Evolutionary conservation across 2,329 filamentous ascomycete species (phyloP).

Genomic region (Exophiala mesophila): DNA sequence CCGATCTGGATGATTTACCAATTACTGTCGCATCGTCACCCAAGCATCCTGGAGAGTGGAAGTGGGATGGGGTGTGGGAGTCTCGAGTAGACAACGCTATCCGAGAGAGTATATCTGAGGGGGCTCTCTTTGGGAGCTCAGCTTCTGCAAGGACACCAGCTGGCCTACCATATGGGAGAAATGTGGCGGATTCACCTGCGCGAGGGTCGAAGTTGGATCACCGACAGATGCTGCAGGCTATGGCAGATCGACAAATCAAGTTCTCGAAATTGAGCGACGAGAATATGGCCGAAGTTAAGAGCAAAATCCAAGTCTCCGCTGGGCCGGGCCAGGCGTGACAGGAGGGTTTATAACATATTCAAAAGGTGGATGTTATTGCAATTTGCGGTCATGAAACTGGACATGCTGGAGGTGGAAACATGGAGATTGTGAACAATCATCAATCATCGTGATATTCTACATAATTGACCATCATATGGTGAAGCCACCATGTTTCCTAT

Average conservation of each 20-base stretch:
- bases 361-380: too few species aligned
- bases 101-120: constrained; percentile 70
- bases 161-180: constrained; percentile 61
- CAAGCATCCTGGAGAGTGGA: constrained; percentile 74
- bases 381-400: too few species aligned
- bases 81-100: constrained; percentile 78
- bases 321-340: neutral
- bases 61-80: constrained; percentile 97
- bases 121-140: constrained; percentile 63
- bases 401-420: too few species aligned
- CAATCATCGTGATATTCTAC: too few species aligned
- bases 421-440: too few species aligned
- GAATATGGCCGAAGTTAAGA: constrained; percentile 50
- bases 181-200: constrained; percentile 7
- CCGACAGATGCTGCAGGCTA: constrained; percentile 9
- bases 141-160: constrained; percentile 37
- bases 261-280: constrained; percentile 60
- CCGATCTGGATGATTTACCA: neutral
- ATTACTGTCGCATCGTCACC: constrained; percentile 17
- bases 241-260: constrained; percentile 49
- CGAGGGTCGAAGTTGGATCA: constrained; percentile 5
- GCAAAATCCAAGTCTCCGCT: constrained; percentile 1
- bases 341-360: too few species aligned
- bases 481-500: too few species aligned
- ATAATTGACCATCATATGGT: too few species aligned